These are phyloP conservation scores for Phytophthora rubi DNA, from an alignment of 352 stramenopile species.

Conservation along the genomic window DNA sequence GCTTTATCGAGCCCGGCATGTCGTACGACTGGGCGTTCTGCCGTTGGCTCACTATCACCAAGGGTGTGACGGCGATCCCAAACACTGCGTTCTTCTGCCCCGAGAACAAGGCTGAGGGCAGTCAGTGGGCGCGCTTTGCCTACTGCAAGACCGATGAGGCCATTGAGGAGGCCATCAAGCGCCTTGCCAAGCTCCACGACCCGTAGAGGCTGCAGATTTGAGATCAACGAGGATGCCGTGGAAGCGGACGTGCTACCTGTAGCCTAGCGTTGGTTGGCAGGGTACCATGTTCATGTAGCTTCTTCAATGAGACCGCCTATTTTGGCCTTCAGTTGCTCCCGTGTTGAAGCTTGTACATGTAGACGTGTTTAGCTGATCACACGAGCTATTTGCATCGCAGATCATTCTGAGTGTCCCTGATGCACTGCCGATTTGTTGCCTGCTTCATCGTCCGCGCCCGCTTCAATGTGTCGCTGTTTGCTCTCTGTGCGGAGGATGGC, in stretches of 20 bases:
- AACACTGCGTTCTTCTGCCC: constrained; percentile 92
- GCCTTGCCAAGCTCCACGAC: constrained; percentile 51
- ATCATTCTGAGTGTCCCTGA: neutral
- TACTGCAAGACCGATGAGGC: constrained; percentile 97
- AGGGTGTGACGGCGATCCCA: constrained; percentile 93
- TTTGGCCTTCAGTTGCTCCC: neutral
- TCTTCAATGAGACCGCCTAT: neutral
- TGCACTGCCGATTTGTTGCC: constrained; percentile 28
- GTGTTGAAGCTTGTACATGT: neutral
- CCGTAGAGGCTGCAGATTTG: constrained; percentile 14
- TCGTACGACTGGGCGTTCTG: constrained; percentile 93
- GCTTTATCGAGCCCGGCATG: constrained; percentile 57
- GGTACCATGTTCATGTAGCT: constrained; percentile 12
- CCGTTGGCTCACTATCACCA: constrained; percentile 92
- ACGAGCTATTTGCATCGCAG: constrained; percentile 17
- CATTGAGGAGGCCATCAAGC: constrained; percentile 86
- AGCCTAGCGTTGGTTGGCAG: neutral
- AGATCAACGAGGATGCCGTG: neutral
- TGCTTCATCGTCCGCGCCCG: constrained; percentile 8
- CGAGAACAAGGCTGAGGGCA: constrained; percentile 75
- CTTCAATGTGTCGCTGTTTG: constrained; percentile 19
- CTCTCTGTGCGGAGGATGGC: constrained; percentile 12
- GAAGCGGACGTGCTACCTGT: constrained; percentile 16
- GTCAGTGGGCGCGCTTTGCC: constrained; percentile 91
- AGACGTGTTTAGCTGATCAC: constrained; percentile 20